phyloP scores from a whole-genome alignment of 495 filamentous ascomycete genomes.

The Trichoderma orchidacearum region DNA sequence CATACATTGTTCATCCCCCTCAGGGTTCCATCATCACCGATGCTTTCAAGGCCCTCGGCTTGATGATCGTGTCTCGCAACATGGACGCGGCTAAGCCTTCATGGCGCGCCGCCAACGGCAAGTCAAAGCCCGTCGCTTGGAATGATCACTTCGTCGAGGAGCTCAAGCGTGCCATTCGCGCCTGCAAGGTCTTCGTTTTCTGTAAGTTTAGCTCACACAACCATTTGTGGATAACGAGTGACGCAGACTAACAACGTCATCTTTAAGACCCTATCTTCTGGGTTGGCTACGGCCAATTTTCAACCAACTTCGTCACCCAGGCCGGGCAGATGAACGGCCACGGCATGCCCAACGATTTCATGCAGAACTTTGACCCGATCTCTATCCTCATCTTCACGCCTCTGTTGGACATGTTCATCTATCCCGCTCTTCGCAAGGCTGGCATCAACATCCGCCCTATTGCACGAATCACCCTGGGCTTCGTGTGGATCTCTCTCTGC shows the following conservation, averaged over 20 bases:
- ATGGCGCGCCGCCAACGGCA: neutral
- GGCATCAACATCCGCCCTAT: conserved; percentile 58
- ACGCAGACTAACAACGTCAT: neutral
- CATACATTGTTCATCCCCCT: conserved; percentile 44
- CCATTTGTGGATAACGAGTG: neutral
- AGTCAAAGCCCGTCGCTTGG: neutral
- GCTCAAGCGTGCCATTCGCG: conserved; percentile 20
- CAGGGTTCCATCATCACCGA: conserved; percentile 49
- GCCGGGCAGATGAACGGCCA: conserved; percentile 56
- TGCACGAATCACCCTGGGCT: conserved; percentile 60
- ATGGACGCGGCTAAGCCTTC: neutral
- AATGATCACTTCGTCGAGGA: conserved; percentile 37
- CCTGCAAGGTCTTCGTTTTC: conserved; percentile 20
- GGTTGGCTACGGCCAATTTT: conserved; percentile 41
- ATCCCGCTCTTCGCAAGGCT: conserved; percentile 48
- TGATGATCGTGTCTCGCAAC: neutral
- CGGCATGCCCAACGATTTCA: conserved; percentile 65
- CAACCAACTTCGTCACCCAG: conserved; percentile 64
- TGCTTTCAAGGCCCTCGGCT: conserved; percentile 22
- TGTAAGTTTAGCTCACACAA: conserved; percentile 8
- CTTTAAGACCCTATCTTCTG: conserved; percentile 34
- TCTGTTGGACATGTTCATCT: conserved; percentile 54
- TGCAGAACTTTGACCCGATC: conserved; percentile 67
- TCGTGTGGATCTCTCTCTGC: conserved; percentile 40
- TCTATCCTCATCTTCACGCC: conserved; percentile 70